These are phyloP conservation scores for Primulina huaijiensis DNA, from an alignment of 257 asterid species.

Conservation along the genomic window DNA sequence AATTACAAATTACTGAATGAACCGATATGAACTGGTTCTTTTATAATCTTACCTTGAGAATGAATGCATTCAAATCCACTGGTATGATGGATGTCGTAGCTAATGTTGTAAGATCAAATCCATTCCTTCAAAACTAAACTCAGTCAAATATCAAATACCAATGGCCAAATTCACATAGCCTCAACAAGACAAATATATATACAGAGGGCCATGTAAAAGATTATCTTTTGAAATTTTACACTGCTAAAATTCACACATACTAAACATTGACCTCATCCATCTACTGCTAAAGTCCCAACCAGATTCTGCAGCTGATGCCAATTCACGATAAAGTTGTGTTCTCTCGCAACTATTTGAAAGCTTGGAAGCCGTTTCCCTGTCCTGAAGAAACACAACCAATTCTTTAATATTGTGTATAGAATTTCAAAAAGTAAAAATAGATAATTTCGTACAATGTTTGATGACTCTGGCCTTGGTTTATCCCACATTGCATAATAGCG, in stretches of 20 bases:
- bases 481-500: conserved; percentile 92
- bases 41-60: conserved; percentile 57
- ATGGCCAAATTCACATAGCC: too few species aligned
- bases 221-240: too few species aligned
- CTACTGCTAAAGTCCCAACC: conserved; percentile 97
- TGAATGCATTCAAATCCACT: conserved; percentile 79
- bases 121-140: conserved; percentile 43
- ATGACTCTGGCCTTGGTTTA: conserved; percentile 86
- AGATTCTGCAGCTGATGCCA: conserved; percentile 88
- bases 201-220: too few species aligned
- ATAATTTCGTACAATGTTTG: conserved; percentile 49
- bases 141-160: too few species aligned
- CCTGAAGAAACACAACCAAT: conserved; percentile 39
- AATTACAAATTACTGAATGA: not conserved
- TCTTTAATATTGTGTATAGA: not conserved
- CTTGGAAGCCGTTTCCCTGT: conserved; percentile 65
- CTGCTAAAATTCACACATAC: not conserved
- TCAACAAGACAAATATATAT: too few species aligned
- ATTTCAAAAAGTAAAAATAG: not conserved
- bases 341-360: conserved; percentile 46
- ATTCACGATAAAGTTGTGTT: conserved; percentile 57
- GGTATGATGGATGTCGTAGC: conserved; percentile 70
- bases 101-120: conserved; percentile 63
- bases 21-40: not conserved
- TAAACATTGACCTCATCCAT: conserved; percentile 75